Conservation (phyloP, 108 stramenopile genomes). For the Cyclotella kingstonii region DNA sequence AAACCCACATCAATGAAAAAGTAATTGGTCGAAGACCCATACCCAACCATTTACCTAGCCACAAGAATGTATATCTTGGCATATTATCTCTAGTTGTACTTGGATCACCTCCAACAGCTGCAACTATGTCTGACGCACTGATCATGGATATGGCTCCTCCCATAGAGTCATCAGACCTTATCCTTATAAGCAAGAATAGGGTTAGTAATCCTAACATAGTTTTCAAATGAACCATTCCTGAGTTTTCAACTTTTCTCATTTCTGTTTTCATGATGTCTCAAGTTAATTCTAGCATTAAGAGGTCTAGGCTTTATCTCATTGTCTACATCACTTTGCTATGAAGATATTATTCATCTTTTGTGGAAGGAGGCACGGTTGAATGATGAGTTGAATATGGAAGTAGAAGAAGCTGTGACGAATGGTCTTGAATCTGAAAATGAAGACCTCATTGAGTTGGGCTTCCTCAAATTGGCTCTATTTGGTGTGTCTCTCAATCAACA, state of each 20-base stretch:
- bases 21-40: slow-evolving; percentile 74
- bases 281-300: slow-evolving; percentile 28
- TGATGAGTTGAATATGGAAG: slow-evolving; percentile 3
- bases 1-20: slow-evolving; percentile 44
- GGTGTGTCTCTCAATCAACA: slow-evolving; percentile 71
- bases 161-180: slow-evolving; percentile 52
- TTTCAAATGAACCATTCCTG: not conserved
- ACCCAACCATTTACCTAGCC: slow-evolving; percentile 72
- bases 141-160: slow-evolving; percentile 64
- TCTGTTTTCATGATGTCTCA: not conserved
- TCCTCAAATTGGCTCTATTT: slow-evolving; percentile 70
- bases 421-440: slow-evolving; percentile 42
- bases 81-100: slow-evolving; percentile 60
- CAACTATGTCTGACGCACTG: slow-evolving; percentile 66
- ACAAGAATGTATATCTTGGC: slow-evolving; percentile 67
- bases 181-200: slow-evolving; percentile 69
- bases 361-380: slow-evolving; percentile 35
- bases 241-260: not conserved
- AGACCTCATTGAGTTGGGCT: slow-evolving; percentile 70
- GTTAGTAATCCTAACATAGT: slow-evolving; percentile 40
- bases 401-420: slow-evolving; percentile 1
- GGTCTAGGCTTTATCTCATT: slow-evolving; percentile 12
- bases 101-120: slow-evolving; percentile 64
- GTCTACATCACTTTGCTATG: slow-evolving; percentile 6
- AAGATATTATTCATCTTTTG: slow-evolving; percentile 32